Percentiles rank a stretch among this genome's conserved stretches.
Evolutionary conservation across 202 grass and related monocot genomes (phyloP).

Genomic region (Setaria italica): DNA sequence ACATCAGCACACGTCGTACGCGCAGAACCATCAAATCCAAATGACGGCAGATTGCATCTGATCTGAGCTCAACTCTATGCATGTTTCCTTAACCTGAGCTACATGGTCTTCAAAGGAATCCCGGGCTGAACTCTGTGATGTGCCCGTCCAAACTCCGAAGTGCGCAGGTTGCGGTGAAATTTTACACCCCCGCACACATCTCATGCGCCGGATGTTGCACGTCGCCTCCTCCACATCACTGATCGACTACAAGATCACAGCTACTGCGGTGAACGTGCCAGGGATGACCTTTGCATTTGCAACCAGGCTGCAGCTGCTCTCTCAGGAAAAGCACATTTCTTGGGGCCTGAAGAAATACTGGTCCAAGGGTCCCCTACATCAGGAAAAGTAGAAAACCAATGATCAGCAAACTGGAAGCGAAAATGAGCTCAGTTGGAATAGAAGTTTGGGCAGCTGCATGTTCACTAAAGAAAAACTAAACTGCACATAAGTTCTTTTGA

Average conservation of each 20-base stretch:
- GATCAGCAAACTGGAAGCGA: background rate
- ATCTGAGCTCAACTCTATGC: no score
- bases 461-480: background rate
- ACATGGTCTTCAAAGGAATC: background rate
- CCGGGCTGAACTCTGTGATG: background rate
- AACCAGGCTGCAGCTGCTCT: background rate
- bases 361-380: slow-evolving; percentile 62
- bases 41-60: no score
- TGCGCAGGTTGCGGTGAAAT: no score
- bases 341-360: slow-evolving; percentile 63
- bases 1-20: background rate
- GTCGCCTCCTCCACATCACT: slow-evolving; percentile 54
- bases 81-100: no score
- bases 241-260: slow-evolving; percentile 52
- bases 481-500: background rate
- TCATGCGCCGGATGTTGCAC: no score
- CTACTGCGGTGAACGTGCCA: slow-evolving; percentile 44
- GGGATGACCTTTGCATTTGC: slow-evolving; percentile 17
- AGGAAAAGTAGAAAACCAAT: background rate
- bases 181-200: no score
- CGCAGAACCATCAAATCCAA: no score
- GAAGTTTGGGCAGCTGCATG: background rate
- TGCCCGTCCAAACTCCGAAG: background rate
- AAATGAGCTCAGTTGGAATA: background rate
- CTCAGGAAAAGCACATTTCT: slow-evolving; percentile 44